Evolutionary conservation across 176 grass and related monocot genomes (phyloP).

Genomic region (Ampelocalamus luodianensis): DNA sequence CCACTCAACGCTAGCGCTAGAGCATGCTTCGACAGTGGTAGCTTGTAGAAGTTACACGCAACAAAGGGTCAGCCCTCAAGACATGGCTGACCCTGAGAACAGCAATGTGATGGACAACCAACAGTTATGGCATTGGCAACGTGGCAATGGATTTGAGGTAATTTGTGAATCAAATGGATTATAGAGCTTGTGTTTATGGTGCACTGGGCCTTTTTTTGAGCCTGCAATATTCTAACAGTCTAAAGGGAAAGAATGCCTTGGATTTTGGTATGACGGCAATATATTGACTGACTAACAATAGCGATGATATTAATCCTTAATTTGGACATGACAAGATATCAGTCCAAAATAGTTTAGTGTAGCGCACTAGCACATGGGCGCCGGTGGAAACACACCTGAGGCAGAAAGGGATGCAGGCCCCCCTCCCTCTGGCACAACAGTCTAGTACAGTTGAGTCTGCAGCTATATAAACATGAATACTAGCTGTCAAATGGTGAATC

Average conservation of each 20-base stretch:
- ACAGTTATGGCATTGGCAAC: not conserved
- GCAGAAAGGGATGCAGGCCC: not conserved
- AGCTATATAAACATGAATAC: not conserved
- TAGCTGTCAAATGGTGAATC: not conserved
- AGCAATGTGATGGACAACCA: not conserved
- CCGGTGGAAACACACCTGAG: not conserved
- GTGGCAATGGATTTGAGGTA: not conserved
- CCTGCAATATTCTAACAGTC: not conserved
- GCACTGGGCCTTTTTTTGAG: not conserved
- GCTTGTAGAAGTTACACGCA: not conserved
- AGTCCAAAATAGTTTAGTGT: not conserved
- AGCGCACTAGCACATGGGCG: not conserved
- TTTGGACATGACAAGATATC: not conserved
- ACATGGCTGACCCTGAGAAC: not conserved
- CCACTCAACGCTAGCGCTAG: not conserved
- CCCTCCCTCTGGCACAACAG: not conserved
- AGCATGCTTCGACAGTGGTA: not conserved
- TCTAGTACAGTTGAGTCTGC: conserved; percentile 3
- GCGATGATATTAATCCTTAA: not conserved
- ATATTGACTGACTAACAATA: not conserved
- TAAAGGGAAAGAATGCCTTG: not conserved
- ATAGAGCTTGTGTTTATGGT: not conserved
- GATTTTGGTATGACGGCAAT: not conserved
- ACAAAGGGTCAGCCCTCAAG: not conserved
- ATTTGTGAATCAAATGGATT: conserved; percentile 8